phyloP scores from a whole-genome alignment of 345 rosid genomes.

The Citrus inodora region DNA sequence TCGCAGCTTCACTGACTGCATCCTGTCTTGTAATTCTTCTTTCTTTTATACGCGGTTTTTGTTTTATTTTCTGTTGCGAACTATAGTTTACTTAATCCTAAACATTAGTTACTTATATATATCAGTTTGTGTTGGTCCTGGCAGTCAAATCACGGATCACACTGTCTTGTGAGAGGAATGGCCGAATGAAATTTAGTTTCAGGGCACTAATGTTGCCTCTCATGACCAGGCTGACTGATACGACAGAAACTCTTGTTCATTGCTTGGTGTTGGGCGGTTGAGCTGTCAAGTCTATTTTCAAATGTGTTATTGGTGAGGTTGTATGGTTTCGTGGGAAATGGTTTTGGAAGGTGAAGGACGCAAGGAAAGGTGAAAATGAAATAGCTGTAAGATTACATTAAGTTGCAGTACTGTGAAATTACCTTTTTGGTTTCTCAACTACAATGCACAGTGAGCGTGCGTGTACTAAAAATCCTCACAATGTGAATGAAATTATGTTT shows the following conservation, averaged over 20 bases:
- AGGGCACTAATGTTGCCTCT: neutral
- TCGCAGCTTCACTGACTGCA: conserved; percentile 3
- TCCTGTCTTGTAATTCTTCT: conserved; percentile 11
- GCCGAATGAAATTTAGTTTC: neutral
- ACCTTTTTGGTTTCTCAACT: neutral
- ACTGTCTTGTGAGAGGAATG: neutral
- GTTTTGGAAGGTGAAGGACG: neutral
- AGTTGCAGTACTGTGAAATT: neutral
- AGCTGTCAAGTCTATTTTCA: neutral
- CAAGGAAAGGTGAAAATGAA: neutral
- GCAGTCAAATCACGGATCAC: conserved; percentile 14
- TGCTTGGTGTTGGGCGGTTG: conserved; percentile 1
- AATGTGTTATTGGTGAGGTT: conserved; percentile 13
- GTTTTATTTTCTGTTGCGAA: conserved; percentile 1
- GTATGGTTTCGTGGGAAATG: conserved; percentile 7
- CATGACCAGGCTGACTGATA: neutral
- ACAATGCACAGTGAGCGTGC: neutral
- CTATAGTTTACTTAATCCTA: neutral
- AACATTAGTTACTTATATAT: neutral
- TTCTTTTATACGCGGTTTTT: conserved; percentile 4
- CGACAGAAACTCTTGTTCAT: neutral
- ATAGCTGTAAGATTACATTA: conserved; percentile 1
- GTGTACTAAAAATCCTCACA: neutral
- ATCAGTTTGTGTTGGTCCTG: conserved; percentile 2
- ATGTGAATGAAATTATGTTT: neutral